Percentiles rank a stretch among this genome's conserved stretches.
phyloP scores from a whole-genome alignment of 2,329 filamentous ascomycete species.

The Blastomyces percursus region DNA sequence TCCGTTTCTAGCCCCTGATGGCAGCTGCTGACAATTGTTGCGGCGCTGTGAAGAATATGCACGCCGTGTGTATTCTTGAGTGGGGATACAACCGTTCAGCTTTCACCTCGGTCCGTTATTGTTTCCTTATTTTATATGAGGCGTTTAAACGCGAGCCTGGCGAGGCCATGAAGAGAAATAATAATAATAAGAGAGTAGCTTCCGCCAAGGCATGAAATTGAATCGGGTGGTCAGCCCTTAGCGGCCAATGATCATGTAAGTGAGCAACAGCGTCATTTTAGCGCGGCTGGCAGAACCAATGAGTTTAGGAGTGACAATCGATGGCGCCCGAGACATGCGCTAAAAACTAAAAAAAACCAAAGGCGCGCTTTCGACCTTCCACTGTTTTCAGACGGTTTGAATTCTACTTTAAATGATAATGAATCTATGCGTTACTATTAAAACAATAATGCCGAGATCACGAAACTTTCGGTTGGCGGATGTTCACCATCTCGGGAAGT shows the following conservation, averaged over 20 bases:
- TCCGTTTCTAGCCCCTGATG: no score
- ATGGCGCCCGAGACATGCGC: not conserved
- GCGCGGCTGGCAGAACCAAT: not conserved
- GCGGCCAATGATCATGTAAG: not conserved
- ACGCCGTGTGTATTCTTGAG: not conserved
- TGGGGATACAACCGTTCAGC: not conserved
- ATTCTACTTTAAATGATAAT: no score
- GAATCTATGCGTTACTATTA: not conserved
- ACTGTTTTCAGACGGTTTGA: no score
- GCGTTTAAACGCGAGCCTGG: not conserved
- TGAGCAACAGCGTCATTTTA: not conserved
- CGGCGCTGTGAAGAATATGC: not conserved
- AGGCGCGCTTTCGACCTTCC: not conserved
- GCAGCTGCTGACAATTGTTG: no score
- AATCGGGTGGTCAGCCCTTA: not conserved
- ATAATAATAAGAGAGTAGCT: not conserved
- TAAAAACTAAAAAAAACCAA: not conserved
- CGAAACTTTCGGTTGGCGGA: not conserved
- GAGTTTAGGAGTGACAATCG: not conserved
- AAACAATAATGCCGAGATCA: not conserved
- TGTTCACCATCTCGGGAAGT: not conserved
- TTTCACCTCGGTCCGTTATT: not conserved
- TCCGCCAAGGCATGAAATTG: not conserved
- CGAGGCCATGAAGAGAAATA: not conserved
- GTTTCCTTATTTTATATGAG: not conserved